Evolutionary conservation across 148 eudicot species (phyloP), one percentile per base, ranked within the genome.

Genomic region (Dysphania ambrosioides): DNA sequence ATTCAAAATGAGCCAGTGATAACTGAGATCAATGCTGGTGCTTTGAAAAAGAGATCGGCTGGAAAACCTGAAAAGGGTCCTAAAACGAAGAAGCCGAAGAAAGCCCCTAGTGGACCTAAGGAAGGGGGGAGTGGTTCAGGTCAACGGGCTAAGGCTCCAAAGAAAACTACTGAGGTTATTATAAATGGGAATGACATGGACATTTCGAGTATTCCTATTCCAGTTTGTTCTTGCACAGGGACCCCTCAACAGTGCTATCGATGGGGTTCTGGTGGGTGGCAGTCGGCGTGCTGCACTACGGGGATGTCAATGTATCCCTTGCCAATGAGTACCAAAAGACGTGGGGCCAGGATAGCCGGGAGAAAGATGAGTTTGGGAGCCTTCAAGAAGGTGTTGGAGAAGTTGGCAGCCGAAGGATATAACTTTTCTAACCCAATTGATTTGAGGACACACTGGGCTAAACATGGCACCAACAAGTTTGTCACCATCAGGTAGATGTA

Each of bases 181-280:
- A 84, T 84, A 66, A 81, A 84, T 64, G 87, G 87, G 38, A 81
- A 78, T 24, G 83, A 84, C 58, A 81, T 84, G 84, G 87, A 84
- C 30, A 84, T 84, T 36, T 84, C 87, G 44, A 84, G 82, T 59
- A 84, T 84, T 70, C 87, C 87, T 13, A 84, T 84, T 27, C 87
- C 87, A 6, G 84, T 84, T 49, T 84, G 87, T 73, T 81, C 87
- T 24, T 84, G 87, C 82, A 84, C 87, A 0, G 80, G 78, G 19
- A 13, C 80, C 19, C 80, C 87, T 55, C 87, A 84, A 73, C 87
- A 84, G 55, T 84, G 87, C 47, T 84, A 84, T 59, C 72, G 87
- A 42, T 84, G 87, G 87, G 87, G 87, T 16, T 84, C 81, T 47
- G 87, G 87, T 36, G 87, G 87, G 57, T 84, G 87, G 87, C 87